phyloP scores from a whole-genome alignment of 257 asterid species.

The Coffea eugenioides region DNA sequence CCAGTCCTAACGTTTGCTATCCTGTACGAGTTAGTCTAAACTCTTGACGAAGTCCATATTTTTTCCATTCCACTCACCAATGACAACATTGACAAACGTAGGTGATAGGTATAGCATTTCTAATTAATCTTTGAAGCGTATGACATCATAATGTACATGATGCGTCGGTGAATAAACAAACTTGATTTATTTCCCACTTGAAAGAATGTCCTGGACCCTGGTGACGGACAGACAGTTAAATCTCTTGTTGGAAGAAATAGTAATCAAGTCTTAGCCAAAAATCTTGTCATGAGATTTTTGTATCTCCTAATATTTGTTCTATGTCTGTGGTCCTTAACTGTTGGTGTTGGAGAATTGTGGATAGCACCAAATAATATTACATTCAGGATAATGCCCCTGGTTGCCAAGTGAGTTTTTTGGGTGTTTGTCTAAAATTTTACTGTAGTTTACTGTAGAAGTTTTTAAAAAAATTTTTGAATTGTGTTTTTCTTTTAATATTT shows the following conservation, averaged over 20 bases:
- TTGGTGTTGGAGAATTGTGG: too few species aligned
- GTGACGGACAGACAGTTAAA: background rate
- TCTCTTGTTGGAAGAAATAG: background rate
- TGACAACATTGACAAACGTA: background rate
- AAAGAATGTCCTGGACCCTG: background rate
- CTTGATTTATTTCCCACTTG: background rate
- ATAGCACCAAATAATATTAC: too few species aligned
- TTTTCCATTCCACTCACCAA: background rate
- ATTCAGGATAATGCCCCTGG: too few species aligned
- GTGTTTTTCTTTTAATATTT: too few species aligned
- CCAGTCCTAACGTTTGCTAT: background rate
- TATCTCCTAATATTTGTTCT: background rate
- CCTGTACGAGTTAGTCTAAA: background rate
- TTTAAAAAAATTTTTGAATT: too few species aligned
- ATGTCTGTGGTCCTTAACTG: too few species aligned
- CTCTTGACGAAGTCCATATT: background rate
- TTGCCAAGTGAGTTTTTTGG: too few species aligned
- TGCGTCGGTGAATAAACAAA: background rate
- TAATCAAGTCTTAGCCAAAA: background rate
- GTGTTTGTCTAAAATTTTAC: too few species aligned
- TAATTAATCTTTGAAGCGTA: background rate
- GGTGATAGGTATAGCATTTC: background rate
- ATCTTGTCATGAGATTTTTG: too few species aligned
- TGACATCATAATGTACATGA: background rate
- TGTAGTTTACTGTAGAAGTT: too few species aligned